phyloP scores from a whole-genome alignment of 2,329 filamentous ascomycete species.

The Diaporthe australafricana region DNA sequence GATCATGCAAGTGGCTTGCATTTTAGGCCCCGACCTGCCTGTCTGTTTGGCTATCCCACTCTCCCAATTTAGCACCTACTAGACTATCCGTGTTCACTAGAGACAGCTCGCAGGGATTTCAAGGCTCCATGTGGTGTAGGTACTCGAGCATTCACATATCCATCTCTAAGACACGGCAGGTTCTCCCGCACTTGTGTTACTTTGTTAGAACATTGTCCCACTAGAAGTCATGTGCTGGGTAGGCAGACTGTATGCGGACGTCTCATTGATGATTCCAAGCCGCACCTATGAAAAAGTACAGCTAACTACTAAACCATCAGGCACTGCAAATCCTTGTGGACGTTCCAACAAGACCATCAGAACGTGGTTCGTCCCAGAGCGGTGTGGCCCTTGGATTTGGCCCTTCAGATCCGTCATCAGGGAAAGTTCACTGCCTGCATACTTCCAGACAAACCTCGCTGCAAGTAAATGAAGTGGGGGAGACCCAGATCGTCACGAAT shows the following conservation, averaged over 20 bases:
- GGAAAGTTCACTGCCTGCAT: constrained; percentile 1
- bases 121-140: not conserved
- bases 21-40: not conserved
- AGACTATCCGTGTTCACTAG: not conserved
- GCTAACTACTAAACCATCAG: not conserved
- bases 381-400: not conserved
- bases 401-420: not conserved
- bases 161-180: too few relatives aligned
- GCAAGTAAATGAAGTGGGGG: constrained; percentile 1
- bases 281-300: not conserved
- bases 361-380: not conserved
- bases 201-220: not conserved
- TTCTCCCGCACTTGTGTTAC: not conserved
- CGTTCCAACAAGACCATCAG: not conserved
- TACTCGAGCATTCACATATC: not conserved
- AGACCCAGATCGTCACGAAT: not conserved
- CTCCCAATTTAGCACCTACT: not conserved
- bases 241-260: not conserved
- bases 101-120: not conserved
- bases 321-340: not conserved
- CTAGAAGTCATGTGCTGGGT: not conserved
- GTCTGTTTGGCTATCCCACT: not conserved
- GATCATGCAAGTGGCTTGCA: not conserved
- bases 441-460: constrained; percentile 10
- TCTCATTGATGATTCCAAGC: too few relatives aligned